Conservation (phyloP, 129 eudicot genomes). For the Mikania micrantha region DNA sequence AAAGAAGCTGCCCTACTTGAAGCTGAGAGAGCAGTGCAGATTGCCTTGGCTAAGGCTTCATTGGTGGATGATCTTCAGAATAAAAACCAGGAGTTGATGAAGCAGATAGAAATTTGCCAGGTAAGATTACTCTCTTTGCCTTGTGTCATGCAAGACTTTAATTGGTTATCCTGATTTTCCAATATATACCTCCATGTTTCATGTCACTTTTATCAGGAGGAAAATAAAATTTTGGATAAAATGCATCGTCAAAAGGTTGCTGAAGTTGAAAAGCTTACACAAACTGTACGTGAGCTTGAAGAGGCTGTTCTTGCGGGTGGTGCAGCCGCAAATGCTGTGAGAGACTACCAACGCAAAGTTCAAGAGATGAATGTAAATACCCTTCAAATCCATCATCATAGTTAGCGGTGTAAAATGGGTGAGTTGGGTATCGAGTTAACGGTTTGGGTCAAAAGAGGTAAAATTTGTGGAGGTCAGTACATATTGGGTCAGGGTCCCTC, state of each 20-base stretch:
- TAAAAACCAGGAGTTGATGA: conserved; percentile 92
- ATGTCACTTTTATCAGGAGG: conserved; percentile 47
- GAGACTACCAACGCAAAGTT: conserved; percentile 92
- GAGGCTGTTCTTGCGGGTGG: conserved; percentile 98
- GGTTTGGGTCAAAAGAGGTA: not conserved
- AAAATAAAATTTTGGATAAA: conserved; percentile 82
- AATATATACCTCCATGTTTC: not conserved
- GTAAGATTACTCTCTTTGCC: conserved; percentile 22
- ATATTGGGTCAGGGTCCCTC: not conserved
- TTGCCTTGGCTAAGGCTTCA: conserved; percentile 87
- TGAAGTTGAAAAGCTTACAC: conserved; percentile 87
- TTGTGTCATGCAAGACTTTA: not conserved
- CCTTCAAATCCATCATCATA: not conserved
- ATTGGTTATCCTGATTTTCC: conserved; percentile 3
- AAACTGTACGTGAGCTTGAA: conserved; percentile 88
- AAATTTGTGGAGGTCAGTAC: not conserved
- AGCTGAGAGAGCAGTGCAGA: conserved; percentile 92
- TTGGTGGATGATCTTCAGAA: conserved; percentile 94
- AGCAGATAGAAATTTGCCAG: conserved; percentile 94
- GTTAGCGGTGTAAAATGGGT: not conserved
- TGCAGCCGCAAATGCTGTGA: conserved; percentile 92
- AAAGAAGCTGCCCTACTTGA: conserved; percentile 96
- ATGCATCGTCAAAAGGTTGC: conserved; percentile 94
- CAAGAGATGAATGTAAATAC: conserved; percentile 84
- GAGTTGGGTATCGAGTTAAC: not conserved